Percentiles rank a stretch among this genome's conserved stretches.
phyloP scores from a whole-genome alignment of 1,139 yeast species.

The Maudiozyma humilis region DNA sequence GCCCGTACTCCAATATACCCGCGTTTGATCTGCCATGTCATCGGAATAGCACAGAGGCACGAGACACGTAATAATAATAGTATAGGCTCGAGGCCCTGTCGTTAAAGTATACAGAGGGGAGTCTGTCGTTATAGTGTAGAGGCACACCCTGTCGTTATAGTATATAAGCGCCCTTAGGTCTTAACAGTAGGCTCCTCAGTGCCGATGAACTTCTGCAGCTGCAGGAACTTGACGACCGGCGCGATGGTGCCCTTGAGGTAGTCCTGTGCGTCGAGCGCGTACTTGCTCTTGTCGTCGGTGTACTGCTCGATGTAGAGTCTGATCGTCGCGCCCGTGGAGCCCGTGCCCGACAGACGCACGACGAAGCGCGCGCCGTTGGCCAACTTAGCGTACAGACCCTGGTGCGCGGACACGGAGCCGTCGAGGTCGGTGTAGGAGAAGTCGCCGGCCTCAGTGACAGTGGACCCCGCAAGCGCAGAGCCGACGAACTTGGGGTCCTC shows the following conservation, averaged over 20 bases:
- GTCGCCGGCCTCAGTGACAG: constrained; percentile 71
- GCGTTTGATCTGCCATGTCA: no score
- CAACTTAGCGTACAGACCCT: constrained; percentile 82
- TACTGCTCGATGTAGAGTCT: constrained; percentile 87
- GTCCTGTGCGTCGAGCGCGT: constrained; percentile 52
- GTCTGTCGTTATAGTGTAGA: no score
- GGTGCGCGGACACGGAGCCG: constrained; percentile 84
- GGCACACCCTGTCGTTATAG: not conserved
- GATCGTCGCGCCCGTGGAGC: constrained; percentile 96
- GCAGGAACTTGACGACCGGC: constrained; percentile 58
- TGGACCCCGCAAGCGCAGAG: constrained; percentile 27
- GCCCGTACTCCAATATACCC: no score
- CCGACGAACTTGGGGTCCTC: constrained; percentile 39
- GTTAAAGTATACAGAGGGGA: no score
- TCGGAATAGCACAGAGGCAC: no score
- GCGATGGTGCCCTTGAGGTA: constrained; percentile 57
- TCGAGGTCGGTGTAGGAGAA: constrained; percentile 91
- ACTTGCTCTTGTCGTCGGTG: constrained; percentile 49
- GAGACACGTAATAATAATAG: no score
- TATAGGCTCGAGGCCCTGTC: no score
- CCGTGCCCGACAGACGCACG: constrained; percentile 92
- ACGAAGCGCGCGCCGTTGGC: constrained; percentile 79
- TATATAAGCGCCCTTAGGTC: constrained; percentile 5
- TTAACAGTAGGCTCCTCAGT: constrained; percentile 78
- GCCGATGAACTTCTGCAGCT: constrained; percentile 67